Evolutionary conservation across 305 asterid genomes (phyloP), one percentile per base, ranked within the genome.

Genomic region (Caryopteris hybrid): DNA sequence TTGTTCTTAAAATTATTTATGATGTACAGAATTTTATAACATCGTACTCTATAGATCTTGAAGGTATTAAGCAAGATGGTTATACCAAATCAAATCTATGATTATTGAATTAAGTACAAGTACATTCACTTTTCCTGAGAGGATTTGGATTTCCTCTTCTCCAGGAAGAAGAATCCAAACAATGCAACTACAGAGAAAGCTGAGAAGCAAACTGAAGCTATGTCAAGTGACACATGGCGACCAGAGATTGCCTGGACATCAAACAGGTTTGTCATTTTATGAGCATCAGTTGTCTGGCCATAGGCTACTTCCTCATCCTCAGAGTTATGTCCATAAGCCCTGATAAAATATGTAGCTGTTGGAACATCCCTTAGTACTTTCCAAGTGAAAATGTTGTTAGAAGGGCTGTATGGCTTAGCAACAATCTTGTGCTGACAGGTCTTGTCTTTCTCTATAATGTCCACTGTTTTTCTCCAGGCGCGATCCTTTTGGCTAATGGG

Each of bases 401-500:
- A 72, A 12, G 86, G 17, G 9, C 17, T 67, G 48, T 84, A 91
- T 10, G 87, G 85, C 65, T n/a, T 76, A 0, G 74, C 48, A 5
- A 72, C 85, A 6, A 88, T 58, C 56, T 80, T 79, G 75, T 82
- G 78, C 51, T 84, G 89, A 61, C 96, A 88, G 1, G 93, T 85
- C 47, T 86, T 88, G 85, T 88, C 97, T 74, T 84, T 86, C 0
- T 50, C 21, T 18, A 91, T 66, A 29, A 76, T 5, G 58, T 88
- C 88, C 29, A 27, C 82, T 0, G 95, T 82, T 55, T 80, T 91
- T 29, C 97, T 75, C 96, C 95, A 86, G 2, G 66, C 81, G 1
- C 97, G 80, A 39, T 91, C 97, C 52, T 59, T 46, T 58, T 91
- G 96, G 82, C 97, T 88, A 0, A 79, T 25, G 0, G 86, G 89